Evolutionary conservation across 1,284 basidiomycete species (phyloP).

Genomic region (Sporisorium scitamineum): DNA sequence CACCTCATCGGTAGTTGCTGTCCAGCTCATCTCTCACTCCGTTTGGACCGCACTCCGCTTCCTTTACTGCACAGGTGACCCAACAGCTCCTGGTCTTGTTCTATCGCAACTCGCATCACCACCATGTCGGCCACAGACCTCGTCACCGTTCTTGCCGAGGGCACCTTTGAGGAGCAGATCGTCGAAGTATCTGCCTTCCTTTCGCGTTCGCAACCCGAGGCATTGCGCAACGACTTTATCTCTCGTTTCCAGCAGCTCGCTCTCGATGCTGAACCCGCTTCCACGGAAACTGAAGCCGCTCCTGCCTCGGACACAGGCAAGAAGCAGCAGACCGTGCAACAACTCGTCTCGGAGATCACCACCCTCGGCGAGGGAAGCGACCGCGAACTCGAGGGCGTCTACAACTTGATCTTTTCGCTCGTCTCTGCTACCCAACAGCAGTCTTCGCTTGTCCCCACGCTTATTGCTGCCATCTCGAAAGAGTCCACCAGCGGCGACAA

Average conservation of each 20-base stretch:
- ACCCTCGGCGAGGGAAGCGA: conserved; percentile 61
- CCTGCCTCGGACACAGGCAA: conserved; percentile 27
- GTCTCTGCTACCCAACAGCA: conserved; percentile 35
- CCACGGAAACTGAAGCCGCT: conserved; percentile 7
- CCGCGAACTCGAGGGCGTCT: conserved; percentile 65
- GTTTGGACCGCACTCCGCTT: conserved; percentile 5
- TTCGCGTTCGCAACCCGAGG: conserved; percentile 59
- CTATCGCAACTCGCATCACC: background rate
- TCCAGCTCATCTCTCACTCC: background rate
- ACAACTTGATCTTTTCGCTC: conserved; percentile 62
- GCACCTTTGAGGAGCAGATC: conserved; percentile 64
- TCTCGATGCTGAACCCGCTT: conserved; percentile 45
- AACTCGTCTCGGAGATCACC: conserved; percentile 52
- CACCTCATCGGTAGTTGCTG: conserved; percentile 12
- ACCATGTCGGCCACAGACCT: conserved; percentile 60
- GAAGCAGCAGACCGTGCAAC: conserved; percentile 44
- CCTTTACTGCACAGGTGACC: background rate
- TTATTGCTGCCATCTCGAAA: conserved; percentile 37
- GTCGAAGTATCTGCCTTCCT: conserved; percentile 60
- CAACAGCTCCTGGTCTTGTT: background rate
- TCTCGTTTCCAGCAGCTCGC: conserved; percentile 49
- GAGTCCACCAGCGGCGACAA: conserved; percentile 36
- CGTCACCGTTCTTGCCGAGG: conserved; percentile 64
- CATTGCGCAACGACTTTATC: conserved; percentile 59
- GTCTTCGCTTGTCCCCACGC: conserved; percentile 31